Conservation (phyloP, 179 eudicot genomes). For the Sideroxylon spinosum region DNA sequence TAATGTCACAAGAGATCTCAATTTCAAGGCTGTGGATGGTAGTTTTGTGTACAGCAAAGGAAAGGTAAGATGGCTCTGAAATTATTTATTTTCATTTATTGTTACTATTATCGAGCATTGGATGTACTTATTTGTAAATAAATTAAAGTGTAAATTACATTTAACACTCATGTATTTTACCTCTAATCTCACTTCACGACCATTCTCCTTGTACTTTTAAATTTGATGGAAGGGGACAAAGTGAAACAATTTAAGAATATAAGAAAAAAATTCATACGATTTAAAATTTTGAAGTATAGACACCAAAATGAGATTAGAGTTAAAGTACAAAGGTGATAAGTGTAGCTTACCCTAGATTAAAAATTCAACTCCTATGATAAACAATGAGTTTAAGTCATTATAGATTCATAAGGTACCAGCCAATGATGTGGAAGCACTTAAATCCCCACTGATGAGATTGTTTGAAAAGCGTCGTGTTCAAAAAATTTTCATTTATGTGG, state of each 20-base stretch:
- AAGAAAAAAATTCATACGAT: no score
- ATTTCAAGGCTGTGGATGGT: constrained; percentile 42
- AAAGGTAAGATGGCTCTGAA: constrained; percentile 22
- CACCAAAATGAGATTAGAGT: no score
- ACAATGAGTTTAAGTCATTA: neutral
- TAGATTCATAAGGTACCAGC: constrained; percentile 41
- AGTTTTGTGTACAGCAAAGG: constrained; percentile 39
- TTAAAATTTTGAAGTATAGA: no score
- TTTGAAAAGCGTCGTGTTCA: constrained; percentile 44
- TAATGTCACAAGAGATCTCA: constrained; percentile 31
- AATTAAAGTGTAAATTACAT: neutral
- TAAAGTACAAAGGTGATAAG: no score
- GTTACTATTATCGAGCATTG: neutral
- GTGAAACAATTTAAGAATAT: no score
- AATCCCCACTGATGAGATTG: constrained; percentile 40
- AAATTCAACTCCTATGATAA: neutral
- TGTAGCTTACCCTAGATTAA: no score
- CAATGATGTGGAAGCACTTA: constrained; percentile 38
- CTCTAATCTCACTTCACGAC: no score
- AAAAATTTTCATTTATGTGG: constrained; percentile 38
- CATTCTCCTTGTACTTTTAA: no score
- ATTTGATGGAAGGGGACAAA: no score
- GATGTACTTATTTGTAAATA: neutral
- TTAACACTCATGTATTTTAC: neutral
- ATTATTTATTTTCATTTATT: no score